A percentile compares a stretch with the other conserved stretches of the same genome.
Conservation (phyloP, 768 basidiomycete genomes). For the Sporobolomyces pararoseus region DNA sequence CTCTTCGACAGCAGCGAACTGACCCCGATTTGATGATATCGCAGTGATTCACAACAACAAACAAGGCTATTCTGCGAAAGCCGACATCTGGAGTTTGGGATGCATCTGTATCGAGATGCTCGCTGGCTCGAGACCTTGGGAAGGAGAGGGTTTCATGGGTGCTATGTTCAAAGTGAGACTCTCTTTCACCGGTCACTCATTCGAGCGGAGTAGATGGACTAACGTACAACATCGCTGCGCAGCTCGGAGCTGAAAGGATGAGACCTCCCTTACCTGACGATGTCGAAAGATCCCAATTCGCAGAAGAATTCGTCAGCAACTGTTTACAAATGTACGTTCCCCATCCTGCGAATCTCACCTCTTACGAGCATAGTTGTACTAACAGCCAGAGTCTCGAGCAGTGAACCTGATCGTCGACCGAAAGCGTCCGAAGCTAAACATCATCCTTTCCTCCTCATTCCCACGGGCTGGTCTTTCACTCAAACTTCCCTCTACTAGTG, state of each 20-base stretch:
- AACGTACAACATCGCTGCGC: neutral
- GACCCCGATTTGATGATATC: neutral
- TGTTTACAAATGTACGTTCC: slow-evolving; percentile 80
- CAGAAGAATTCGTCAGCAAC: slow-evolving; percentile 76
- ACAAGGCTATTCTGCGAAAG: slow-evolving; percentile 85
- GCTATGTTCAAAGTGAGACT: slow-evolving; percentile 84
- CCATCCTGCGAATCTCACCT: neutral
- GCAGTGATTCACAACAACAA: slow-evolving; percentile 67
- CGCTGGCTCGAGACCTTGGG: slow-evolving; percentile 94
- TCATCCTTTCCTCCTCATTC: slow-evolving; percentile 41
- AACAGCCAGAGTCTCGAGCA: slow-evolving; percentile 10
- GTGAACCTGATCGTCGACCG: slow-evolving; percentile 41
- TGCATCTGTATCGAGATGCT: slow-evolving; percentile 99
- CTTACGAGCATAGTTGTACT: neutral
- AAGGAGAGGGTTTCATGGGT: slow-evolving; percentile 77
- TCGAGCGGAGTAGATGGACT: too few relatives aligned
- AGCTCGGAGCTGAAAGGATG: slow-evolving; percentile 80
- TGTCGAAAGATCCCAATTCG: slow-evolving; percentile 67
- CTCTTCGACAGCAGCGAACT: neutral
- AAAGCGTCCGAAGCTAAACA: slow-evolving; percentile 37
- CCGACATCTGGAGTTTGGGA: slow-evolving; percentile 92
- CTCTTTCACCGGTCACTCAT: too few relatives aligned
- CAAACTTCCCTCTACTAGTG: slow-evolving; percentile 25
- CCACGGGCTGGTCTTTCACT: slow-evolving; percentile 36
- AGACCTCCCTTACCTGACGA: slow-evolving; percentile 86